Evolutionary conservation across 2,329 filamentous ascomycete genomes (phyloP).

Genomic region (Beauveria medogensis): DNA sequence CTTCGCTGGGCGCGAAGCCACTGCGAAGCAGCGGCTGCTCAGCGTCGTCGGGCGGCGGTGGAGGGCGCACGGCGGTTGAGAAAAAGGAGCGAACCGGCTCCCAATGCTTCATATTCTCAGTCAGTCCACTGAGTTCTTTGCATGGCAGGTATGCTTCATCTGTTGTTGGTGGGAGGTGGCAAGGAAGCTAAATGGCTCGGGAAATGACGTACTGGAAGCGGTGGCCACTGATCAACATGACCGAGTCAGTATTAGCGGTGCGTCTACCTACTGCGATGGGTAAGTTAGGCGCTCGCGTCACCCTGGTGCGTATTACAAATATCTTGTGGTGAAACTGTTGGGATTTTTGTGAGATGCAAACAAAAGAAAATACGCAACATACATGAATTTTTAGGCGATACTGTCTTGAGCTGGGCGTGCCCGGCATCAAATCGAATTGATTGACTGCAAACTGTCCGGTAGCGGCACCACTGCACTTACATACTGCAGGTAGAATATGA

Average conservation of each 20-base stretch:
- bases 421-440: too few relatives aligned
- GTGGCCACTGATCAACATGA: not conserved
- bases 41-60: constrained; percentile 19
- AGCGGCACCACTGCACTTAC: too few relatives aligned
- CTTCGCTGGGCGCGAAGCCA: constrained; percentile 40
- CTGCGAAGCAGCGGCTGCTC: constrained; percentile 51
- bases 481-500: too few relatives aligned
- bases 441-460: too few relatives aligned
- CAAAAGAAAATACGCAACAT: too few relatives aligned
- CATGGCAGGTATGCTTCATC: not conserved
- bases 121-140: not conserved
- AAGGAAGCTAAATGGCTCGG: not conserved
- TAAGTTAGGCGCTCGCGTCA: too few relatives aligned
- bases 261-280: too few relatives aligned
- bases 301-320: too few relatives aligned
- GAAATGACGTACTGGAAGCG: not conserved
- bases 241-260: not conserved
- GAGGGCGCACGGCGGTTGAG: not conserved
- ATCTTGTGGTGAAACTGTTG: too few relatives aligned
- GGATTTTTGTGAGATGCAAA: too few relatives aligned
- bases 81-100: not conserved
- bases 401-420: too few relatives aligned
- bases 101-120: not conserved
- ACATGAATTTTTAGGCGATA: too few relatives aligned
- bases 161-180: not conserved